These are phyloP conservation scores for Pseudoneurospora amorphoporcata DNA, from an alignment of 495 filamentous ascomycete genomes.

Conservation along the genomic window DNA sequence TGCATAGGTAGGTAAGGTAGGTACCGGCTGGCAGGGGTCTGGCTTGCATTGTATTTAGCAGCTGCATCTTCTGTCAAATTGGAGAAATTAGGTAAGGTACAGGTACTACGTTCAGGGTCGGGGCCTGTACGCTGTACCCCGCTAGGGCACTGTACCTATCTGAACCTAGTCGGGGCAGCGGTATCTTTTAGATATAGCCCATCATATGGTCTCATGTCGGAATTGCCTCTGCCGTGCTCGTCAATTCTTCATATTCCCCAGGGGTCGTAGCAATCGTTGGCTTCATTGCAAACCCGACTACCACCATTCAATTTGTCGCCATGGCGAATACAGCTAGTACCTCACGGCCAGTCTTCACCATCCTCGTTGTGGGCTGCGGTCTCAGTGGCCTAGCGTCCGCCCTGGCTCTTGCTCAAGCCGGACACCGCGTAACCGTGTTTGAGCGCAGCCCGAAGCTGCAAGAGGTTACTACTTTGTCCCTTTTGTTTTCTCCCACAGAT, in stretches of 20 bases:
- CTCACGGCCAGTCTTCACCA: neutral
- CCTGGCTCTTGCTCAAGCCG: slow-evolving; percentile 43
- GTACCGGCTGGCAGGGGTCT: neutral
- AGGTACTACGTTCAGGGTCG: too few species aligned
- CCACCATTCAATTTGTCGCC: neutral
- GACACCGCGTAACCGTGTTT: slow-evolving; percentile 51
- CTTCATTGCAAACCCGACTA: slow-evolving; percentile 1
- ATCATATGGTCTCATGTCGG: neutral
- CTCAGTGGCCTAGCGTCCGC: slow-evolving; percentile 53
- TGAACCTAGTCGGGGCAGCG: too few species aligned
- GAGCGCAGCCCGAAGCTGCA: slow-evolving; percentile 46
- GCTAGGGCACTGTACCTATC: too few species aligned
- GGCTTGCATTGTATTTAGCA: neutral
- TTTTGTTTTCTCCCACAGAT: neutral
- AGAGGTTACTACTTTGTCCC: slow-evolving; percentile 25
- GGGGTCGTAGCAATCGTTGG: neutral
- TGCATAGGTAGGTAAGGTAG: neutral
- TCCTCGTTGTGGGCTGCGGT: slow-evolving; percentile 48
- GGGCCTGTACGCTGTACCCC: too few species aligned
- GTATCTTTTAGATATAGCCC: too few species aligned
- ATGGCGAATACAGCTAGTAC: slow-evolving; percentile 1
- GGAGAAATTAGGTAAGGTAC: too few species aligned
- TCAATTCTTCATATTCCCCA: neutral
- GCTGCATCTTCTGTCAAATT: too few species aligned
- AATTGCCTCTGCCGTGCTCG: neutral